A percentile compares a stretch with the other conserved stretches of the same genome.
phyloP scores from a whole-genome alignment of 1,284 basidiomycete genomes.

The Neotropicomus parvogracilis region DNA sequence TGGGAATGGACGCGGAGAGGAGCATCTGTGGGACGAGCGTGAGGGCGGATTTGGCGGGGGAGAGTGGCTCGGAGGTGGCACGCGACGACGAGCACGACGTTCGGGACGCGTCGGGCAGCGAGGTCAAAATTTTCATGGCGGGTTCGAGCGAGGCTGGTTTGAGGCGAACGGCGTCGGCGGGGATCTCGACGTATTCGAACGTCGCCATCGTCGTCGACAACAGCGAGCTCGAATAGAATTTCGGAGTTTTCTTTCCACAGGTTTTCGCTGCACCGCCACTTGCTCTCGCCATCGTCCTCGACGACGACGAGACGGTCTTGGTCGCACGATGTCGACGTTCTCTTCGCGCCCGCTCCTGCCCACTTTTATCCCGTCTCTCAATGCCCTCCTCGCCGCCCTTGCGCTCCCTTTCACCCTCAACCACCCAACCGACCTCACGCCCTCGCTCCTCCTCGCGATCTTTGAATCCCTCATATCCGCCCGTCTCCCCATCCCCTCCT shows the following conservation, averaged over 20 bases:
- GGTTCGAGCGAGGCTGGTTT: slow-evolving; percentile 36
- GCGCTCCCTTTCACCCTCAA: slow-evolving; percentile 51
- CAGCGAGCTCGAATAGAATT: slow-evolving; percentile 1
- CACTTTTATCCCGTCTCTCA: slow-evolving; percentile 31
- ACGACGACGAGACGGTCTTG: slow-evolving; percentile 4
- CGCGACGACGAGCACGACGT: slow-evolving; percentile 6
- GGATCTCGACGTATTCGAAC: slow-evolving; percentile 52
- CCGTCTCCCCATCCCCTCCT: slow-evolving; percentile 44
- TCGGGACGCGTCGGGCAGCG: slow-evolving; percentile 38
- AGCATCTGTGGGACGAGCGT: slow-evolving; percentile 29
- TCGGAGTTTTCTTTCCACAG: too few relatives aligned
- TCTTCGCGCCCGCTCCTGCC: slow-evolving; percentile 14
- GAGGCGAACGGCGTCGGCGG: slow-evolving; percentile 44
- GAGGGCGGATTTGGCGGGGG: slow-evolving; percentile 24
- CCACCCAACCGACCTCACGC: slow-evolving; percentile 66
- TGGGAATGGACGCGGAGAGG: slow-evolving; percentile 20
- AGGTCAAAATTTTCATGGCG: slow-evolving; percentile 41
- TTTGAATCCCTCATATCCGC: slow-evolving; percentile 54
- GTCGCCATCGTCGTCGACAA: slow-evolving; percentile 37
- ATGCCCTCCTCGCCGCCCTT: slow-evolving; percentile 49
- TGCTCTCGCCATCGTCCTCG: neutral
- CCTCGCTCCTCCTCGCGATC: slow-evolving; percentile 62
- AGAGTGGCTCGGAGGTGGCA: slow-evolving; percentile 11
- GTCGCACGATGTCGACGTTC: slow-evolving; percentile 12
- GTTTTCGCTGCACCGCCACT: slow-evolving; percentile 17